Percentiles rank a stretch among this genome's conserved stretches.
These are phyloP conservation scores for Samsoniella hepiali DNA, from an alignment of 2,329 filamentous ascomycete species.

Conservation along the genomic window DNA sequence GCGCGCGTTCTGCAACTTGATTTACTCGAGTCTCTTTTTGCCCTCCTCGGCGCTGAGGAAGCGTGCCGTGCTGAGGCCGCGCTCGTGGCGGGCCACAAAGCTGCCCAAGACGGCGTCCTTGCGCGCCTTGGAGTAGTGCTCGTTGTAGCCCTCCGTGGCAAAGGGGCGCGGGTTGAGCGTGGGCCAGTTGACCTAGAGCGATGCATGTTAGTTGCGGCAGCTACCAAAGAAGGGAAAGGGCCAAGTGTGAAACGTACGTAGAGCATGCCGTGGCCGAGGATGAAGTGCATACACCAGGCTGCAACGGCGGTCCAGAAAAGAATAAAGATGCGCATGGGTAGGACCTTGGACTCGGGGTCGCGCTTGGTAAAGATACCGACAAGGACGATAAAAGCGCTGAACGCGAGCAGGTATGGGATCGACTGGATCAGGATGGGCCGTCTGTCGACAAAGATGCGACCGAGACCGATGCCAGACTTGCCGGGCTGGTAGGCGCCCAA, in stretches of 20 bases:
- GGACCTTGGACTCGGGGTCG: slow-evolving; percentile 68
- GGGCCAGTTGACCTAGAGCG: slow-evolving; percentile 86
- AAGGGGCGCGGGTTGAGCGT: slow-evolving; percentile 88
- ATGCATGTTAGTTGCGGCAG: slow-evolving; percentile 22
- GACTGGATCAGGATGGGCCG: slow-evolving; percentile 85
- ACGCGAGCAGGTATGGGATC: slow-evolving; percentile 86
- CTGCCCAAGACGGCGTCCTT: slow-evolving; percentile 79
- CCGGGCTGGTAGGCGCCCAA: slow-evolving; percentile 79
- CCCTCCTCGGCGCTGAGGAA: slow-evolving; percentile 90
- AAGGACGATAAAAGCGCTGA: slow-evolving; percentile 79
- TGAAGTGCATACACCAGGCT: slow-evolving; percentile 71
- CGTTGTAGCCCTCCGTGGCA: slow-evolving; percentile 82
- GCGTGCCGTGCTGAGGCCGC: slow-evolving; percentile 77
- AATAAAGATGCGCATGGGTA: slow-evolving; percentile 79
- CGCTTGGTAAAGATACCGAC: slow-evolving; percentile 71
- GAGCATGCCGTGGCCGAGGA: slow-evolving; percentile 81
- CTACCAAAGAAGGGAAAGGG: neutral
- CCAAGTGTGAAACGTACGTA: slow-evolving; percentile 64
- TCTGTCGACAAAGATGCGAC: slow-evolving; percentile 76
- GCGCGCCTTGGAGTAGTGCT: slow-evolving; percentile 76
- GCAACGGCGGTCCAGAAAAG: slow-evolving; percentile 72
- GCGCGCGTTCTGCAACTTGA: neutral
- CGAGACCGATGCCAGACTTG: slow-evolving; percentile 65
- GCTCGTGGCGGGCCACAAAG: slow-evolving; percentile 67
- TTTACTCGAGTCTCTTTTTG: slow-evolving; percentile 93